These are phyloP conservation scores for Solanum sitiens DNA, from an alignment of 257 asterid species.

Conservation along the genomic window DNA sequence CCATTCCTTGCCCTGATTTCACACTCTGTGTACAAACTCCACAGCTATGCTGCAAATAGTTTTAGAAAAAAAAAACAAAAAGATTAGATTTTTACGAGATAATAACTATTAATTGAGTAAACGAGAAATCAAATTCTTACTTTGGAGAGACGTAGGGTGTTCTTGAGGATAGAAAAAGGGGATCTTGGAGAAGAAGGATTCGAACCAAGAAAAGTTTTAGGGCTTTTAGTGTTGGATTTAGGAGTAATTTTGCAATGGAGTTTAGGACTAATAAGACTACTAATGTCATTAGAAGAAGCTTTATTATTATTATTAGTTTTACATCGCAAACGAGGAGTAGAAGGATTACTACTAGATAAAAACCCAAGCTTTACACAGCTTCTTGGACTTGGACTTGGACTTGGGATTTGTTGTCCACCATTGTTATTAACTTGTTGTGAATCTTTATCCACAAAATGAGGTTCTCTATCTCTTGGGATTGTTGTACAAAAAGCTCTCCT, in stretches of 20 bases:
- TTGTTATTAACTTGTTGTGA: constrained; percentile 1
- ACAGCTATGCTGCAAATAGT: constrained; percentile 51
- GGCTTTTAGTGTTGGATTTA: constrained; percentile 20
- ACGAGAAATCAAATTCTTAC: constrained; percentile 22
- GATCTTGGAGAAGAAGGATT: constrained; percentile 92
- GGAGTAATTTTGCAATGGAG: constrained; percentile 49
- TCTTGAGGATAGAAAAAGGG: constrained; percentile 78
- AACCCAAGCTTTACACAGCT: constrained; percentile 22
- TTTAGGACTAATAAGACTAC: constrained; percentile 22
- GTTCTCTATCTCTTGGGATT: constrained; percentile 37
- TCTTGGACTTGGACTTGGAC: constrained; percentile 13
- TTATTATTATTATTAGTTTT: constrained; percentile 15
- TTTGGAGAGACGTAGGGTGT: constrained; percentile 63
- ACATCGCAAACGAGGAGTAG: constrained; percentile 68
- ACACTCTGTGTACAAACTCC: constrained; percentile 81
- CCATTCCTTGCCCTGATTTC: constrained; percentile 69
- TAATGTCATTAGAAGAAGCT: background rate
- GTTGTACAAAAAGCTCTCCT: constrained; percentile 84
- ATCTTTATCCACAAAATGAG: constrained; percentile 6
- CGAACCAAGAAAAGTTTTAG: constrained; percentile 23
- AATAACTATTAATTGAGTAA: background rate
- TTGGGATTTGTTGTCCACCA: constrained; percentile 11
- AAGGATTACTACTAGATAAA: constrained; percentile 36
- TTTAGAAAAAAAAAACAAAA: background rate
- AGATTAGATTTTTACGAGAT: background rate